Base-by-base conservation (phyloP, 2,329 filamentous ascomycete genomes). In the Dactylellina parvicollis region DNA sequence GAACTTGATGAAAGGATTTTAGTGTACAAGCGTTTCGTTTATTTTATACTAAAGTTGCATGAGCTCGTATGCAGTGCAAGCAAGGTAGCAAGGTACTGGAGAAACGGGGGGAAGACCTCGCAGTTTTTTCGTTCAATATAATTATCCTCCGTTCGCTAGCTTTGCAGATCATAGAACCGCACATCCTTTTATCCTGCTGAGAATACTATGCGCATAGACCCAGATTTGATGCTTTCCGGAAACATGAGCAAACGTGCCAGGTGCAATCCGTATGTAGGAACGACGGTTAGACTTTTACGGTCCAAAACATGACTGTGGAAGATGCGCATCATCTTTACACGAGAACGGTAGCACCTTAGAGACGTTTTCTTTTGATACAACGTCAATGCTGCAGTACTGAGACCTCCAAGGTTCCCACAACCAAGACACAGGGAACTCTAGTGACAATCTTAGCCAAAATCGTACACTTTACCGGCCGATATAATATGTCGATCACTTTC, bases 141-240 rank as follows among this genome's bases (percentile, higher is more conserved):
- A 71, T 64, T 72, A 73, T 65, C 26, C 60, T 73, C 69, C 69
- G 59, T 65, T 72, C 67, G 69, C 69, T 65, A 73, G 60, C 56
- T 52, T 55, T 55, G 60, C 55, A 59, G 69, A 66, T 73, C 60
- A 32, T 28, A 44, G 34, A 59, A 50, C 36, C 66, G 69, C 47
- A 54, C 32, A 59, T 52, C 26, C 9, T 56, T 50, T 49, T 54
- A 38, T 34, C 60, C 38, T 40, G 28, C 30, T 66, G 30, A 28
- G 47, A n/a, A 56, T 28, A 22, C 50, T 22, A 34, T 50, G 34
- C 24, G 54, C 44, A 52, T 57, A 36, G 34, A 34, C 40, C 47
- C 49, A 50, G 36, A 50, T 57, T 71, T 47, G 47, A 47, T 47
- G 47, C 28, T 16, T 70, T 28, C 56, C 56, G 55, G 55, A 62